These are phyloP conservation scores for Lumnitzera littorea DNA, from an alignment of 345 rosid species.

Conservation along the genomic window DNA sequence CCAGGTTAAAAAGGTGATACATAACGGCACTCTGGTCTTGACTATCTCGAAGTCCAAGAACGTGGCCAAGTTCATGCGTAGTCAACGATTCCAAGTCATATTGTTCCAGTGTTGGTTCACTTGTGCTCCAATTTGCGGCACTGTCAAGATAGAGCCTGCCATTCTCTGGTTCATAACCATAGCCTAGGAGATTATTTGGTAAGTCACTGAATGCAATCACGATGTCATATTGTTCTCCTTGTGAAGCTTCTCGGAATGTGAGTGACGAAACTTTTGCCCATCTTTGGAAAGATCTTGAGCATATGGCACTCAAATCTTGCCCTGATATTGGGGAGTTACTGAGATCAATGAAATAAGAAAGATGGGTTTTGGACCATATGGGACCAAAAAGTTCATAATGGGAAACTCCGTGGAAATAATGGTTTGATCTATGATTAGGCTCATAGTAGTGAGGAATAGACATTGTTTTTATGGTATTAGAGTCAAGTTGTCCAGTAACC, in stretches of 20 bases:
- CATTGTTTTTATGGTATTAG: conserved; percentile 3
- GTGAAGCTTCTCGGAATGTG: background rate
- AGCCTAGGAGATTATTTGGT: background rate
- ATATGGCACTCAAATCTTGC: background rate
- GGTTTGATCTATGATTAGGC: conserved; percentile 6
- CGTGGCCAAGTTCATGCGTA: background rate
- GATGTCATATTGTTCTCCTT: background rate
- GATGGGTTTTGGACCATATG: no score
- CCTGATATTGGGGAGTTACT: no score
- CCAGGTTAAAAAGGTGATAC: background rate
- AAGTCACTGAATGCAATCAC: background rate
- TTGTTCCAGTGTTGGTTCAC: background rate
- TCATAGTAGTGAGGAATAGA: conserved; percentile 16
- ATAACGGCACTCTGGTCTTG: background rate
- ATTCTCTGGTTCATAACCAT: background rate
- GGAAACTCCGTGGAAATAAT: no score
- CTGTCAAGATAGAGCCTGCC: background rate
- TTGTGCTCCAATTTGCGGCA: background rate
- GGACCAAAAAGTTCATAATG: no score
- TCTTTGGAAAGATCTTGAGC: background rate
- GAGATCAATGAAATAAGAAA: no score
- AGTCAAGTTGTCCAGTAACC: conserved; percentile 7
- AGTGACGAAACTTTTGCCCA: background rate
- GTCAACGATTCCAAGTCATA: background rate
- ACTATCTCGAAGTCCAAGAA: background rate